Evolutionary conservation across 2,329 filamentous ascomycete species (phyloP), one percentile per base, ranked within the genome.

Genomic region (Xylariales sp.): DNA sequence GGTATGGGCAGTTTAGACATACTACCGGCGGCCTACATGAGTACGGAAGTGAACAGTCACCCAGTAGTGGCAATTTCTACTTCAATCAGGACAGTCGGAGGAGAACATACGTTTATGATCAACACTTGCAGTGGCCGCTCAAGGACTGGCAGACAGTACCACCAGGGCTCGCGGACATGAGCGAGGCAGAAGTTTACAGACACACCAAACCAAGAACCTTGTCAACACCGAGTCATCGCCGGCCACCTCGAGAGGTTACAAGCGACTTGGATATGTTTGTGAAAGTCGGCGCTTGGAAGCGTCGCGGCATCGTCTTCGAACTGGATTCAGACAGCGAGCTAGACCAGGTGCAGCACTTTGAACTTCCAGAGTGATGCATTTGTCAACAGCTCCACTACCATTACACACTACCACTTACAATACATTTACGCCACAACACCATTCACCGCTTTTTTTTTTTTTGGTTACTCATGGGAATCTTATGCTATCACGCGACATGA

Each of bases 201-300:
- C 48, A 51, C 2, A 40, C 45, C 2, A 43, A 42, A 1, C 37
- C 43, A 6, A 34, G 43, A 8, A 30, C 35, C 5, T 8, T 18
- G 14, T 48, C 50, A 3, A 50, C 50, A 4, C 45, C 39, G 6
- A 39, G 37, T 16, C 37, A 39, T 13, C 29, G 37, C 14, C 25
- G 54, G 27, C 50, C 54, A 13, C 53, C 51, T 7, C 52, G 50
- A 5, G 44, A 52, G 5, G 53, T 49, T 50, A 54, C 52, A 48
- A 40, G 51, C 17, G 52, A 52, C 8, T 36, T 42, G 15, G 51
- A 58, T 21, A 47, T 45, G 33, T 50, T 54, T 37, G 43, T 59
- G 29, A 57, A 58, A 43, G 50, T 56, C 7, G 57, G 57, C 3
- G 51, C 51, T 2, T 60, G 57, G 57, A 60, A 60, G 42, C 53